These are phyloP conservation scores for Tetrahymena borealis DNA, from an alignment of 73 alveolate species.

Conservation along the genomic window DNA sequence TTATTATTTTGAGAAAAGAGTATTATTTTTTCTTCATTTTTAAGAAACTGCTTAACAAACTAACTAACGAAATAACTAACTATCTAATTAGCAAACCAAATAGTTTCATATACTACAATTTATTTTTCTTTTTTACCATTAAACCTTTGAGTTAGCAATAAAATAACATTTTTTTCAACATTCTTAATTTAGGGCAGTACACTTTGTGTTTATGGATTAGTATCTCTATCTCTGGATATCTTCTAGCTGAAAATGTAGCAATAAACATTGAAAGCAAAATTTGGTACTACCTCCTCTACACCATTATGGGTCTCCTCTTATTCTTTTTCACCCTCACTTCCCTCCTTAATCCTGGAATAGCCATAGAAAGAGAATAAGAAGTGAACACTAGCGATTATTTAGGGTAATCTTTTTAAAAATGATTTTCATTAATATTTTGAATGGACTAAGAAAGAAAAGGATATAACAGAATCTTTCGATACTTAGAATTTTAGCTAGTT, in stretches of 20 bases:
- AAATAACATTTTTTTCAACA: neutral
- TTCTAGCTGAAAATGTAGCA: neutral
- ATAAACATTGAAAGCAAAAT: neutral
- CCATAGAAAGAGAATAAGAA: neutral
- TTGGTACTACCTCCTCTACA: neutral
- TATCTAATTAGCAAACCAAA: neutral
- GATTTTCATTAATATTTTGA: neutral
- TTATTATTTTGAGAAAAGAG: too few relatives aligned
- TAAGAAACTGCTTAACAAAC: neutral
- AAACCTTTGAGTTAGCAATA: neutral
- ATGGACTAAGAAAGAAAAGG: neutral
- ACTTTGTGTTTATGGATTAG: neutral
- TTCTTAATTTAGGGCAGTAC: neutral
- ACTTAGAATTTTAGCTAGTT: too few relatives aligned
- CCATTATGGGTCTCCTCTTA: neutral
- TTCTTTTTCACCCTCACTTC: neutral
- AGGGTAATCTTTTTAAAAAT: neutral
- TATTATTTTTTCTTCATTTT: too few relatives aligned
- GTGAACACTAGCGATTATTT: neutral
- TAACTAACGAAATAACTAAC: neutral
- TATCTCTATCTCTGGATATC: neutral
- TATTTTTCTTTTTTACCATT: neutral
- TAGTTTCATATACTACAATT: neutral
- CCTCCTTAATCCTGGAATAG: neutral
- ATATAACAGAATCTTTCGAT: too few relatives aligned